Evolutionary conservation across 768 basidiomycete genomes (phyloP), one percentile per base, ranked within the genome.

Genomic region (Jaapia argillacea): DNA sequence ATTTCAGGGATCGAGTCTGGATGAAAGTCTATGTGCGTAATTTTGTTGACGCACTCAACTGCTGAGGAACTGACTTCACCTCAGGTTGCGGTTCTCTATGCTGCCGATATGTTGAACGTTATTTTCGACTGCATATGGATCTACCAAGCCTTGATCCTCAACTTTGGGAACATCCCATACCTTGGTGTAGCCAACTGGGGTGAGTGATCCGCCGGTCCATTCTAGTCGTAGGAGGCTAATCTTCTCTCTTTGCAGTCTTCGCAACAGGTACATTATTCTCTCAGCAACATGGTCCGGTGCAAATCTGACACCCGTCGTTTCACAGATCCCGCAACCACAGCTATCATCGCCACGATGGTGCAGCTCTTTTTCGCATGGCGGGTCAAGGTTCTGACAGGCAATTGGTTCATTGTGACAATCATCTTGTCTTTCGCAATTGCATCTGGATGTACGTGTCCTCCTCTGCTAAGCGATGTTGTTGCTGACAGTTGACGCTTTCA

Each of bases 331-430:
- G 48, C 45, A 5, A 48, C n/a, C n/a, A n/a, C n/a, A n/a, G n/a
- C 43, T 4, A 52, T 54, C 35, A 54, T 58, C 21, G 49, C 53
- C 2, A 46, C 46, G 16, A 31, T 38, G 12, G 49, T 53, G 4
- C 56, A 58, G 40, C 16, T 52, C 13, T 58, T 56, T 44, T 53
- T 51, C 41, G 53, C 53, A 6, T 58, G 53, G 55, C 27, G 56
- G 18, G 43, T 58, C 4, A 46, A 47, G 33, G 40, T 47, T 22
- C 45, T 58, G 23, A 56, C 48, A 0, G 37, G 41, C 2, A 56
- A 54, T 18, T 14, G 23, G 13, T 49, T 36, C 39, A 14, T 58
- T 24, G 28, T 46, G 16, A 26, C 14, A 0, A 20, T 51, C 20
- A 49, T 58, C 20, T 26, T 45, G 6, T 26, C 45, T 1, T 31